A percentile compares a stretch with the other conserved stretches of the same genome.
Conservation (phyloP, 192 early-diverging fungal species). For the Entophlyctis luteolus region DNA sequence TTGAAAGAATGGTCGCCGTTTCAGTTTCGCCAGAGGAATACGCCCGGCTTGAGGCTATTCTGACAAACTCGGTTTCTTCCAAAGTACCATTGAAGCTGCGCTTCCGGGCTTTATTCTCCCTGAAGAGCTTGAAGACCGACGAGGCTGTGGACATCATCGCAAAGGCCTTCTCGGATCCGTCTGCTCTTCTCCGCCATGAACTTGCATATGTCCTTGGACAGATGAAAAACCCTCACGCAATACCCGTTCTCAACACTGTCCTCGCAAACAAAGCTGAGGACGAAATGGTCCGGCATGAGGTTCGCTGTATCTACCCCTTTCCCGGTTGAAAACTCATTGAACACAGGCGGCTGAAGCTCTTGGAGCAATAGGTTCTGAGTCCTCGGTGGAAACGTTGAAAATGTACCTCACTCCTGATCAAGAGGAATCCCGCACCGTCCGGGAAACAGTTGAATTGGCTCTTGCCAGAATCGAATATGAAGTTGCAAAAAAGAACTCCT, state of each 20-base stretch:
- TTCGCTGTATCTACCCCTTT: conserved; percentile 2
- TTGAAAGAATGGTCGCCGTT: too few relatives aligned
- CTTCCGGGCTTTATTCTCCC: conserved; percentile 89
- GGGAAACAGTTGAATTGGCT: conserved; percentile 88
- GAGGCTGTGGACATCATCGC: conserved; percentile 77
- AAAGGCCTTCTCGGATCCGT: conserved; percentile 74
- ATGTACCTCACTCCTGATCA: conserved; percentile 60
- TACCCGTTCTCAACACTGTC: conserved; percentile 62
- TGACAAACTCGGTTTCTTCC: conserved; percentile 14
- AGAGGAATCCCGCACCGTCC: conserved; percentile 72
- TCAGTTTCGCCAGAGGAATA: conserved; percentile 8
- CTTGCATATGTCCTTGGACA: conserved; percentile 95
- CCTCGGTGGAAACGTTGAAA: conserved; percentile 67
- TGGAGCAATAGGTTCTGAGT: conserved; percentile 79
- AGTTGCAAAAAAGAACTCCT: conserved; percentile 15
- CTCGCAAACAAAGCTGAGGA: conserved; percentile 68
- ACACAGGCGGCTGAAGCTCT: conserved; percentile 85
- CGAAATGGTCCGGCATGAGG: conserved; percentile 96
- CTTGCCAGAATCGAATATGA: conserved; percentile 83
- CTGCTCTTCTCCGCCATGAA: conserved; percentile 91
- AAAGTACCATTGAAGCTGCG: conserved; percentile 69
- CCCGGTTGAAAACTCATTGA: background rate
- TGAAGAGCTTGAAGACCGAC: conserved; percentile 75
- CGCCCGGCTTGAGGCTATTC: conserved; percentile 21
- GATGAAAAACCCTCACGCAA: conserved; percentile 79